Evolutionary conservation across 2,329 filamentous ascomycete genomes (phyloP), one percentile per base, ranked within the genome.

Genomic region (Alternaria tenuissima): DNA sequence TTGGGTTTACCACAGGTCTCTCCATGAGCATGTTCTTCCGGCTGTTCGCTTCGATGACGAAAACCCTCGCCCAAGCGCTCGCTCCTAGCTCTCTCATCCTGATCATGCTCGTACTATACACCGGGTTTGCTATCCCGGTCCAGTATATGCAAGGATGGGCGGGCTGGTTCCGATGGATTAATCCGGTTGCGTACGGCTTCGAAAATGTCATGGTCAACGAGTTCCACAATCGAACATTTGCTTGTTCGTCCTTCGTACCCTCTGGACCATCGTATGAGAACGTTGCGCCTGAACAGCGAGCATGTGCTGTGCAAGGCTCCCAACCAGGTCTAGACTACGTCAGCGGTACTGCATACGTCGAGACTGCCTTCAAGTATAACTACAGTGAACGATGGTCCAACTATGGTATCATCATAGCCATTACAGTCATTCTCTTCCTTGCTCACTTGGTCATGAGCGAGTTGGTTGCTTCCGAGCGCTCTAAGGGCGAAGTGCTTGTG

Each of bases 21-120:
- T 84, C 86, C 42, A 94, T 94, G 91, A 92, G 89, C 46, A 92
- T 92, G 87, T 84, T 93, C 59, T 95, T 95, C 84, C 86, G 92
- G 41, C 89, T 87, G 3, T 91, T 95, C 63, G 92, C 85, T 18
- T 88, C 90, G 1, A 82, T 89, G 5, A 92, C 92, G 2, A 85
- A 90, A 52, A 91, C 90, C 0, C 75, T 86, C 6, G 81, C 81
- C 0, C 84, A 87, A 65, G 85, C 85, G 8, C 76, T 87, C 72
- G 83, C 83, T 2, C 84, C 84, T 0, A 80, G 83, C 5, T 82
- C 82, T 11, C 77, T 87, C 32, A 72, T 87, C 48, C 87, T 91
- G 62, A 79, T 91, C 46, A 84, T 82, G 41, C 82, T 91, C 22
- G 82, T 91, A 72, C 86, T 84, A 3, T 84, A 83, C 72, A 91